A percentile compares a stretch with the other conserved stretches of the same genome.
phyloP scores from a whole-genome alignment of 2,329 filamentous ascomycete species.

The Paecilomyces niveus region DNA sequence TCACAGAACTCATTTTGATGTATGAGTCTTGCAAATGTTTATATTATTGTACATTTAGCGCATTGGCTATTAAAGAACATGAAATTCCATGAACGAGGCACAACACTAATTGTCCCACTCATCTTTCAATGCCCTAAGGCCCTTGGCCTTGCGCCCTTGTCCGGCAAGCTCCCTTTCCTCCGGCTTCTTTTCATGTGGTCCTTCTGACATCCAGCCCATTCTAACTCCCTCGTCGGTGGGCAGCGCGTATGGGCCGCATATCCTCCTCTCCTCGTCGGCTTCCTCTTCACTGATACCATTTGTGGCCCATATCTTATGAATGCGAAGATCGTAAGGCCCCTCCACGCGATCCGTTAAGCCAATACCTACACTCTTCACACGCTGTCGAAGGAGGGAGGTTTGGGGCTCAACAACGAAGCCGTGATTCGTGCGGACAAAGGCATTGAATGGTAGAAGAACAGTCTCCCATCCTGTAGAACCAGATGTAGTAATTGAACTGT shows the following conservation, averaged over 20 bases:
- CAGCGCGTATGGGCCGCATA: slow-evolving; percentile 33
- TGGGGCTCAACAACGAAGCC: slow-evolving; percentile 90
- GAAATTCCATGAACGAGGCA: background rate
- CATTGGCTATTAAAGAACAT: background rate
- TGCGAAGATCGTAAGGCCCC: slow-evolving; percentile 78
- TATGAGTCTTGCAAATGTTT: background rate
- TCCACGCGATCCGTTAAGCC: slow-evolving; percentile 83
- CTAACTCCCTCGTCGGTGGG: slow-evolving; percentile 28
- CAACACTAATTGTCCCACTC: background rate
- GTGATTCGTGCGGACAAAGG: slow-evolving; percentile 92
- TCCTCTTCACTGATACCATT: slow-evolving; percentile 51
- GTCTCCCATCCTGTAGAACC: slow-evolving; percentile 89
- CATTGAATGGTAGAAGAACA: slow-evolving; percentile 79
- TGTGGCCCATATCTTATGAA: slow-evolving; percentile 86
- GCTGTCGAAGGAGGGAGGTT: slow-evolving; percentile 78
- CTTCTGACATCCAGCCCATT: slow-evolving; percentile 25
- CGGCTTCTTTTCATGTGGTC: slow-evolving; percentile 14
- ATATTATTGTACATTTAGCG: background rate
- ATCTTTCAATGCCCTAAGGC: background rate
- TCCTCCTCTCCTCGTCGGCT: slow-evolving; percentile 32
- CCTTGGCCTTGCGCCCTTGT: background rate
- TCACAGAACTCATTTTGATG: background rate
- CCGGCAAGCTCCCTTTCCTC: background rate
- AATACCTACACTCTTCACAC: slow-evolving; percentile 77
- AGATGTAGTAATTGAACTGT: slow-evolving; percentile 42